Conservation (phyloP, 768 basidiomycete species). For the Agrocybe praecox region DNA sequence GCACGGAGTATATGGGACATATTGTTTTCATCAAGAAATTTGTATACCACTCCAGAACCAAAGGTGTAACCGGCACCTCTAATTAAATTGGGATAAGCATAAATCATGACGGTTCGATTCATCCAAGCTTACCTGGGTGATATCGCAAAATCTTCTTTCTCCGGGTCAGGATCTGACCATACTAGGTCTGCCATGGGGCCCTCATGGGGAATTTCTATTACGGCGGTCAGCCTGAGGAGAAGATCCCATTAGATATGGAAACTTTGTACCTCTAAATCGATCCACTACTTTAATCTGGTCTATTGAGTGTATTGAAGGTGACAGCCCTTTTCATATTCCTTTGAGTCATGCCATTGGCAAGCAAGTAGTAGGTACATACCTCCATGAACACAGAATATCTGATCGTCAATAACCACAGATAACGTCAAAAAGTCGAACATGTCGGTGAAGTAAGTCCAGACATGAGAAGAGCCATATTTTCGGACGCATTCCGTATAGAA, state of each 20-base stretch:
- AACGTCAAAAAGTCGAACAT: constrained; percentile 99
- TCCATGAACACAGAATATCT: constrained; percentile 99
- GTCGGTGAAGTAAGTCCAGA: constrained; percentile 99
- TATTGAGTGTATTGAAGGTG: constrained; percentile 97
- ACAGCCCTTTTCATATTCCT: constrained; percentile 64
- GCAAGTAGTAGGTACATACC: constrained; percentile 49
- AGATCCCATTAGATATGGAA: constrained; percentile 9
- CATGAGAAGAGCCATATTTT: constrained; percentile 94
- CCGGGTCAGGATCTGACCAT: constrained; percentile 99
- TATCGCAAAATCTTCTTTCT: constrained; percentile 99
- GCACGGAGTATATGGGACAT: constrained; percentile 98
- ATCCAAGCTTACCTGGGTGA: constrained; percentile 77
- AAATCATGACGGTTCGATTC: constrained; percentile 14
- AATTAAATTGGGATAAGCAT: constrained; percentile 20
- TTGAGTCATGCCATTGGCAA: constrained; percentile 3
- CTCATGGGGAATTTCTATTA: constrained; percentile 95
- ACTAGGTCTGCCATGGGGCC: constrained; percentile 99
- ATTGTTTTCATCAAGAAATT: constrained; percentile 93
- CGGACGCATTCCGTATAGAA: constrained; percentile 99
- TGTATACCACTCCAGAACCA: constrained; percentile 96
- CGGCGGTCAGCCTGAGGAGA: constrained; percentile 21
- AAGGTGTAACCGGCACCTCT: constrained; percentile 99
- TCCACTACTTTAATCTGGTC: constrained; percentile 99
- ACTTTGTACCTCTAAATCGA: constrained; percentile 82
- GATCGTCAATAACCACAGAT: constrained; percentile 97